A percentile compares a stretch with the other conserved stretches of the same genome.
Evolutionary conservation across 2,329 filamentous ascomycete genomes (phyloP).

Genomic region (Aspergillus hiratsukae): DNA sequence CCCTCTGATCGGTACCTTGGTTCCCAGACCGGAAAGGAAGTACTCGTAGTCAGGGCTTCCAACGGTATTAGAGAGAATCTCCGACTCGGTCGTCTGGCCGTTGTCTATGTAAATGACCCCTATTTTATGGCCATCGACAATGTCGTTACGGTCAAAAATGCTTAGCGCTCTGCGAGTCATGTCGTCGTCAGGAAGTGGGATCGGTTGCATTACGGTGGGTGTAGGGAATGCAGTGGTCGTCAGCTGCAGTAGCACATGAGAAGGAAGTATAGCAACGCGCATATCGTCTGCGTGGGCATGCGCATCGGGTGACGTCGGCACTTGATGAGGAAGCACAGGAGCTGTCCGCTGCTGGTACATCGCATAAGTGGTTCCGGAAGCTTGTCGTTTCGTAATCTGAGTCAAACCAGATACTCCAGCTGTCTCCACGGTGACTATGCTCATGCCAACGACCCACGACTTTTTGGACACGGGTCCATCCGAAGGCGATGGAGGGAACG

Average conservation of each 20-base stretch:
- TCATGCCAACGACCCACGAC: conserved; percentile 50
- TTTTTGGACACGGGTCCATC: conserved; percentile 42
- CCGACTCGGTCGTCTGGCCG: conserved; percentile 73
- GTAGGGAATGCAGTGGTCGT: conserved; percentile 42
- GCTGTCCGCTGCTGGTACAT: conserved; percentile 46
- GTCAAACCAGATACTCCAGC: conserved; percentile 44
- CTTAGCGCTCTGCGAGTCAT: conserved; percentile 68
- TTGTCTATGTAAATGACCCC: conserved; percentile 91
- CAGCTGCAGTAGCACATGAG: conserved; percentile 44
- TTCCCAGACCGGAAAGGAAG: conserved; percentile 78
- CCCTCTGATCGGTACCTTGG: conserved; percentile 72
- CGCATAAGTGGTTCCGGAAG: conserved; percentile 48
- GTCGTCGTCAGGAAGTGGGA: conserved; percentile 71
- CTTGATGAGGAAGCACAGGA: conserved; percentile 43
- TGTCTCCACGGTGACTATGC: conserved; percentile 49
- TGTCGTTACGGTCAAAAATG: conserved; percentile 79
- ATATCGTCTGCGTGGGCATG: conserved; percentile 35
- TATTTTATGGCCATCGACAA: conserved; percentile 91
- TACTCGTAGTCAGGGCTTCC: conserved; percentile 85
- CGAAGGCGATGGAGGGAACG: conserved; percentile 37
- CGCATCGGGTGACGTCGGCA: conserved; percentile 37
- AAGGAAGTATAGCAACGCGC: conserved; percentile 42
- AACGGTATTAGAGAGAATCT: conserved; percentile 80
- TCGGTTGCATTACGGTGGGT: conserved; percentile 57
- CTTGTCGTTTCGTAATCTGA: conserved; percentile 49